These are phyloP conservation scores for Ogataea pini DNA, from an alignment of 805 yeast species.

Conservation along the genomic window DNA sequence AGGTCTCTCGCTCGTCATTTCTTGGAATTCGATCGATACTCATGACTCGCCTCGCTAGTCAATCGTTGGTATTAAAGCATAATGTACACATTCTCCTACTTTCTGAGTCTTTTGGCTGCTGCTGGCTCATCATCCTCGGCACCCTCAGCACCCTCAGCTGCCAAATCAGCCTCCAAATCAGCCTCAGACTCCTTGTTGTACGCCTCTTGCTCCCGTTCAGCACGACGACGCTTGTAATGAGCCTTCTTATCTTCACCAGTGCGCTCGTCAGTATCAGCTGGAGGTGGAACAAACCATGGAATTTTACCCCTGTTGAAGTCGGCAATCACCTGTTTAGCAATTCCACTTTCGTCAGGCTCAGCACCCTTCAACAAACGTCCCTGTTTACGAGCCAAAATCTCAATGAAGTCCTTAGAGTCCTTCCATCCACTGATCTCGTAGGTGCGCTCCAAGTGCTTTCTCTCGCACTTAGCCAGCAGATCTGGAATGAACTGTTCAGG, in stretches of 20 bases:
- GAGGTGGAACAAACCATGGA: conserved; percentile 98
- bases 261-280: conserved; percentile 62
- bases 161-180: conserved; percentile 27
- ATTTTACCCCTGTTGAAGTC: conserved; percentile 97
- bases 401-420: conserved; percentile 76
- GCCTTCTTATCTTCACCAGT: conserved; percentile 60
- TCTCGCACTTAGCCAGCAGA: conserved; percentile 78
- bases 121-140: background rate
- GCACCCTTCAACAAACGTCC: conserved; percentile 96
- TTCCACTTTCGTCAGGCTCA: conserved; percentile 94
- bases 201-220: conserved; percentile 44
- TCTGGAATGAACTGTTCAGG: conserved; percentile 96
- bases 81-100: background rate
- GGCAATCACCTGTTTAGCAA: conserved; percentile 84
- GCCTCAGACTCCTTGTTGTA: conserved; percentile 30
- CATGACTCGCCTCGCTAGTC: too few species aligned
- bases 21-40: too few species aligned
- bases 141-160: background rate
- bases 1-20: too few species aligned
- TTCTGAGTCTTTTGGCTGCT: conserved; percentile 21
- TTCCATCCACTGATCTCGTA: conserved; percentile 94
- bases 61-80: background rate
- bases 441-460: conserved; percentile 90
- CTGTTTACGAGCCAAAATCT: conserved; percentile 85
- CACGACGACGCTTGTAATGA: conserved; percentile 52